Percentiles rank a stretch among this genome's conserved stretches.
Evolutionary conservation across 2,329 filamentous ascomycete genomes (phyloP).

Genomic region (Curvularia spicifera): DNA sequence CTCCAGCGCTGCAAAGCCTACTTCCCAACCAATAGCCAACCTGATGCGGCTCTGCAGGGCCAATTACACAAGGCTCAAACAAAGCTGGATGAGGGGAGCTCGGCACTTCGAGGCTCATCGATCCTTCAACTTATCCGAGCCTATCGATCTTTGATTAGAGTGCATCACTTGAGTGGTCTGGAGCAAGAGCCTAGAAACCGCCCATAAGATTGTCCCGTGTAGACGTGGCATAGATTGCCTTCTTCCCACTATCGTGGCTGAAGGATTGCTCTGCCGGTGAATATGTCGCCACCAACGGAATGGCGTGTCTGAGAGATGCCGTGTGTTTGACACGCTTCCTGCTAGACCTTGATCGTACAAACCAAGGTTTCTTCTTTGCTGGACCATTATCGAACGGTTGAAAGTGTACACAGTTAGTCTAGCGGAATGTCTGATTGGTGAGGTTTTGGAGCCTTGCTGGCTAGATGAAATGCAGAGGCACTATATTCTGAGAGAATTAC

Average conservation of each 20-base stretch:
- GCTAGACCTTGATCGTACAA: not conserved
- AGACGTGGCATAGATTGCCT: not conserved
- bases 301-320: not conserved
- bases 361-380: not conserved
- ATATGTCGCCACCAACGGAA: constrained; percentile 7
- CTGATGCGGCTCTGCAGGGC: not conserved
- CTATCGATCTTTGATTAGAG: not conserved
- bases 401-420: not conserved
- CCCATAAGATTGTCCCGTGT: not conserved
- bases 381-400: not conserved
- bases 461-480: not conserved
- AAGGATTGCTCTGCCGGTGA: constrained; percentile 9
- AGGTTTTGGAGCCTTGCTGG: not conserved
- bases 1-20: not conserved
- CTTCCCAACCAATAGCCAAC: not conserved
- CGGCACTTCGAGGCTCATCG: not conserved
- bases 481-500: not conserved
- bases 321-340: not conserved
- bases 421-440: not conserved
- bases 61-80: not conserved
- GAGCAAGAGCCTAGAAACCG: not conserved
- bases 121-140: not conserved
- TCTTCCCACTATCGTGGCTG: not conserved
- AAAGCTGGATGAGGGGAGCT: not conserved
- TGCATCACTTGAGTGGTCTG: not conserved